These are phyloP conservation scores for Tulasnella sp. DNA, from an alignment of 768 basidiomycete species.

Conservation along the genomic window DNA sequence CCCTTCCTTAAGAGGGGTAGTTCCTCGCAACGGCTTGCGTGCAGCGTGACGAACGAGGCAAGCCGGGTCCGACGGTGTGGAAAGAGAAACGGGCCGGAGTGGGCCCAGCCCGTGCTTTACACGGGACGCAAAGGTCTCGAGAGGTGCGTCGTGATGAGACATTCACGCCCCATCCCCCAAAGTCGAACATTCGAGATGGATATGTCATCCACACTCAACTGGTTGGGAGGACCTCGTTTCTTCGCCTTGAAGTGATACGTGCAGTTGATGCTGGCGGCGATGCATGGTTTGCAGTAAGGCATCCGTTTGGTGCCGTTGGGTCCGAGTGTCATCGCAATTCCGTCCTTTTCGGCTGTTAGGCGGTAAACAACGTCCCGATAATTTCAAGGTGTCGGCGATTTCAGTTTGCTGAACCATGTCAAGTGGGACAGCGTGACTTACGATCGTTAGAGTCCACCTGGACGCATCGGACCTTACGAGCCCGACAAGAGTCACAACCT, in stretches of 20 bases:
- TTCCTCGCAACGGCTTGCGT: too few relatives aligned
- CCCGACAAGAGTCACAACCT: conserved; percentile 85
- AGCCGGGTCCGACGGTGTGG: neutral
- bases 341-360: conserved; percentile 12
- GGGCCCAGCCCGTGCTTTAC: neutral
- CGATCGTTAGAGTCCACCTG: conserved; percentile 59
- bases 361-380: conserved; percentile 8
- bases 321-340: conserved; percentile 12
- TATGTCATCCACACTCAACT: conserved; percentile 51
- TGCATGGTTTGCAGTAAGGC: conserved; percentile 77
- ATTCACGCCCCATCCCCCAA: neutral
- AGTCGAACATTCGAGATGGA: too few relatives aligned
- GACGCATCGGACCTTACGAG: conserved; percentile 81
- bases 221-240: conserved; percentile 87
- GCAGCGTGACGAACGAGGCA: neutral
- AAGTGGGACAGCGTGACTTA: neutral
- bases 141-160: neutral
- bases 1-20: neutral
- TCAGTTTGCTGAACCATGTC: neutral
- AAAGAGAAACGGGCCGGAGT: neutral
- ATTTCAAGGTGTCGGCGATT: neutral
- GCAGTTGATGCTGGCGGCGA: conserved; percentile 74
- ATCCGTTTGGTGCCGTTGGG: conserved; percentile 40
- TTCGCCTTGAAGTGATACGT: conserved; percentile 94
- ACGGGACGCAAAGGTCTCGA: neutral